Evolutionary conservation across 1,139 yeast genomes (phyloP).

Genomic region (Suhomyces bribrorum): DNA sequence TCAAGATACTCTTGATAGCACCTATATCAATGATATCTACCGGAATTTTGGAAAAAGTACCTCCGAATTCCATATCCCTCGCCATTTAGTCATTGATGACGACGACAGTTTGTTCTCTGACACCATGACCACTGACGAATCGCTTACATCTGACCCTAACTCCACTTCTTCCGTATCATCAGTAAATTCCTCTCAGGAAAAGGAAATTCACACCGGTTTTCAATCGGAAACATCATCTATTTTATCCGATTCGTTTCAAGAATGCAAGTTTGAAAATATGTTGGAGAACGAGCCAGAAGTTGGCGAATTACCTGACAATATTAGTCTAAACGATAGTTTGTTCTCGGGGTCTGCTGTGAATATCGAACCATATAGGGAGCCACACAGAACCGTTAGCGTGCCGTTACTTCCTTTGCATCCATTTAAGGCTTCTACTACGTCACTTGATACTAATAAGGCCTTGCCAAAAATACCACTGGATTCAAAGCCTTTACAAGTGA

Average conservation of each 20-base stretch:
- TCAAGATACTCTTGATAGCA: slow-evolving; percentile 3
- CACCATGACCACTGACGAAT: slow-evolving; percentile 2
- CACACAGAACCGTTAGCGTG: slow-evolving; percentile 7
- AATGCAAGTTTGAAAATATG: neutral
- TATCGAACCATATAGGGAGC: slow-evolving; percentile 5
- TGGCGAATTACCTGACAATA: slow-evolving; percentile 4
- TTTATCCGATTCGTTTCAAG: slow-evolving; percentile 1
- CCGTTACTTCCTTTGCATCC: slow-evolving; percentile 6
- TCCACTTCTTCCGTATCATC: slow-evolving; percentile 8
- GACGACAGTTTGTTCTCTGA: slow-evolving; percentile 29
- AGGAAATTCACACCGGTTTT: neutral
- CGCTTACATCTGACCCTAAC: slow-evolving; percentile 2
- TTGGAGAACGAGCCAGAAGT: slow-evolving; percentile 8
- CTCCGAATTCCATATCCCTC: slow-evolving; percentile 12
- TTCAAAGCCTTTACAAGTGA: slow-evolving; percentile 3
- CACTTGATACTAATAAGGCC: slow-evolving; percentile 11
- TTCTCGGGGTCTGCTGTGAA: slow-evolving; percentile 12
- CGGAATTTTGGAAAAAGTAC: slow-evolving; percentile 4
- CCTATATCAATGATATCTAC: slow-evolving; percentile 9
- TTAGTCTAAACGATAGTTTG: slow-evolving; percentile 13
- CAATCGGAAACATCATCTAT: slow-evolving; percentile 7
- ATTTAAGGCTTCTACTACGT: slow-evolving; percentile 1
- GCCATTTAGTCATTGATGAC: slow-evolving; percentile 17
- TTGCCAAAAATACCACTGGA: slow-evolving; percentile 9
- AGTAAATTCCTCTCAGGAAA: neutral